Evolutionary conservation across 2,329 filamentous ascomycete genomes (phyloP).

Genomic region (Hymenoscyphus salicellus): DNA sequence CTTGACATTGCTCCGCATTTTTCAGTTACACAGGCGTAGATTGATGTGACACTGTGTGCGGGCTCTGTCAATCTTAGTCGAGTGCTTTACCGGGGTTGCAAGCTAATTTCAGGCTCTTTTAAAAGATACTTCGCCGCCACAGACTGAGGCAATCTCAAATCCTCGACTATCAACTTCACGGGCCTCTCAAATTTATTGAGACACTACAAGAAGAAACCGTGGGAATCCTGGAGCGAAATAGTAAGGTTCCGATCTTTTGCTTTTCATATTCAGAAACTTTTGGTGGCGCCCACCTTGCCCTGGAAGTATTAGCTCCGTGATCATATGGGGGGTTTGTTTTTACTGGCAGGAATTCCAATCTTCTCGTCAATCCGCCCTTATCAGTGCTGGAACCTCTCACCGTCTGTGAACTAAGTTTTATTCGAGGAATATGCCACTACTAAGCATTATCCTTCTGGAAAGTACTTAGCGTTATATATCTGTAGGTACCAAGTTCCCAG

Average conservation of each 20-base stretch:
- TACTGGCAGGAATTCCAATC: background rate
- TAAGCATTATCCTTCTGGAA: background rate
- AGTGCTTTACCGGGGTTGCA: slow-evolving; percentile 13
- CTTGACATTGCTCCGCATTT: slow-evolving; percentile 6
- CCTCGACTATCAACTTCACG: background rate
- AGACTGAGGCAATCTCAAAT: slow-evolving; percentile 3
- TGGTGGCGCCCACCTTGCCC: background rate
- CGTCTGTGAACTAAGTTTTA: slow-evolving; percentile 1
- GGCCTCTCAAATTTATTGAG: background rate
- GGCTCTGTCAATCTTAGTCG: slow-evolving; percentile 1
- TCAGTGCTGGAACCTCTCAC: background rate
- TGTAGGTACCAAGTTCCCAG: background rate
- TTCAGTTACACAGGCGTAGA: slow-evolving; percentile 18
- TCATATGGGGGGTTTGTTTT: slow-evolving; percentile 2
- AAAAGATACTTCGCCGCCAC: slow-evolving; percentile 17
- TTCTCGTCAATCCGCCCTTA: background rate
- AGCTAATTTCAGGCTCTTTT: slow-evolving; percentile 19
- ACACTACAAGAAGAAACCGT: background rate
- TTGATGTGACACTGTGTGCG: slow-evolving; percentile 15
- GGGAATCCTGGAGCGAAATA: background rate
- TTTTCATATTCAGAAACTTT: background rate
- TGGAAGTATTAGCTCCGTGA: background rate
- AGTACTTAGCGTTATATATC: background rate
- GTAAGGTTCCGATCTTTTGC: background rate
- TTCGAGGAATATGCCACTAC: background rate